Conservation (phyloP, 2,329 filamentous ascomycete genomes). For the Aspergillus sclerotialis region DNA sequence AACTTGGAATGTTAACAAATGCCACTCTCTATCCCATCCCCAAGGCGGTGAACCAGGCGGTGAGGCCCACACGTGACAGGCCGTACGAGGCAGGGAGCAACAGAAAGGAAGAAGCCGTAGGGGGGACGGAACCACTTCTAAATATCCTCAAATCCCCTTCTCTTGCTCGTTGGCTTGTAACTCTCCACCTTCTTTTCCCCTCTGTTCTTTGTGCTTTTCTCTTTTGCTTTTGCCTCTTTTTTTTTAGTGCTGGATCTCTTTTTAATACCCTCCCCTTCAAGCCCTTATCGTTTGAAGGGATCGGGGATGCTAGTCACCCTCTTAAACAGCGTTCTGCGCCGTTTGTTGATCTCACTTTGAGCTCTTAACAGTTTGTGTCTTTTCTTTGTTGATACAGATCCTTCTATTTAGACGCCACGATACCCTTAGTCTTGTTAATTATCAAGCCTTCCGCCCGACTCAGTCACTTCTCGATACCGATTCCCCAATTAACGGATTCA, state of each 20-base stretch:
- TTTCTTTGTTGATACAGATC: conserved; percentile 2
- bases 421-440: neutral
- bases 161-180: conserved; percentile 12
- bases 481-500: conserved; percentile 1
- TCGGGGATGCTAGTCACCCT: conserved; percentile 22
- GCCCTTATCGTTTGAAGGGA: conserved; percentile 8
- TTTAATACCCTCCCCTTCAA: neutral
- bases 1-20: neutral
- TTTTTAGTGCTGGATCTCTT: conserved; percentile 3
- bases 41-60: conserved; percentile 1
- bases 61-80: conserved; percentile 12
- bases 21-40: too few species aligned
- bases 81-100: conserved; percentile 14
- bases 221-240: conserved; percentile 1
- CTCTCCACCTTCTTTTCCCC: conserved; percentile 21
- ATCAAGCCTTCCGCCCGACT: neutral
- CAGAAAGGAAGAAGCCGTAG: too few species aligned
- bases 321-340: conserved; percentile 27
- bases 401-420: conserved; percentile 10
- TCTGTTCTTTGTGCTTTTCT: conserved; percentile 1
- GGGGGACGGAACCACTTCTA: too few species aligned
- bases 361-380: conserved; percentile 14
- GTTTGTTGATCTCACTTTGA: conserved; percentile 28
- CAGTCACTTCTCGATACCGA: neutral
- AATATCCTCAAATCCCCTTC: conserved; percentile 12